phyloP scores from a whole-genome alignment of 352 stramenopile species.

The Pythium pectinolyticum region DNA sequence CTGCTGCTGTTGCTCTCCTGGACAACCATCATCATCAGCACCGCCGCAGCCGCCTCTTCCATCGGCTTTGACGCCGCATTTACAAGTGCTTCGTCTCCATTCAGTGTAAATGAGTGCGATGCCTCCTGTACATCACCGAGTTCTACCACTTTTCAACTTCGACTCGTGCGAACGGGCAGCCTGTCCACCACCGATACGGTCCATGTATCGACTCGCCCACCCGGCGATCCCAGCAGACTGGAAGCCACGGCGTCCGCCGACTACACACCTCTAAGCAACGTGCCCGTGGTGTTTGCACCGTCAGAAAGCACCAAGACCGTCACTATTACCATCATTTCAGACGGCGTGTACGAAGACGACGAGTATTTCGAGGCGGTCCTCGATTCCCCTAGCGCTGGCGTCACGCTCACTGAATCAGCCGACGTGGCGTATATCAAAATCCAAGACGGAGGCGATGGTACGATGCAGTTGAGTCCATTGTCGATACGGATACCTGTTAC shows the following conservation, averaged over 20 bases:
- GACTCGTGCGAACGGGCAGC: conserved; percentile 34
- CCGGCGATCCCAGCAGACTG: not conserved
- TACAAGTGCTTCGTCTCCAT: conserved; percentile 26
- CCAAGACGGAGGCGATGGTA: conserved; percentile 43
- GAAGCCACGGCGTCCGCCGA: conserved; percentile 33
- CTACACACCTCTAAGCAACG: conserved; percentile 33
- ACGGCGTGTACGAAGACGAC: conserved; percentile 51
- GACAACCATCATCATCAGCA: not conserved
- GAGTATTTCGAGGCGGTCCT: conserved; percentile 44
- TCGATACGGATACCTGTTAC: not conserved
- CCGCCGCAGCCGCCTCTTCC: conserved; percentile 8
- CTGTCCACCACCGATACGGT: conserved; percentile 33
- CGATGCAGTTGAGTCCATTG: not conserved
- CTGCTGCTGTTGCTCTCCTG: conserved; percentile 9
- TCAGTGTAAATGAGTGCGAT: conserved; percentile 37
- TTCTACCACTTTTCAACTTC: conserved; percentile 35
- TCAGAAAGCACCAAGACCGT: conserved; percentile 33
- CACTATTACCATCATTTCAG: conserved; percentile 38
- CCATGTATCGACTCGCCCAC: conserved; percentile 35
- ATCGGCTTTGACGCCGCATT: conserved; percentile 43
- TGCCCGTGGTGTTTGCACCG: conserved; percentile 33
- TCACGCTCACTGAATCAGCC: conserved; percentile 14
- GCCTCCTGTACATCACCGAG: conserved; percentile 36
- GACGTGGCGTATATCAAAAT: conserved; percentile 41
- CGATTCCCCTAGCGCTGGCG: conserved; percentile 25